Conservation (phyloP, 1,284 basidiomycete genomes). For the Vanrija humicola region DNA sequence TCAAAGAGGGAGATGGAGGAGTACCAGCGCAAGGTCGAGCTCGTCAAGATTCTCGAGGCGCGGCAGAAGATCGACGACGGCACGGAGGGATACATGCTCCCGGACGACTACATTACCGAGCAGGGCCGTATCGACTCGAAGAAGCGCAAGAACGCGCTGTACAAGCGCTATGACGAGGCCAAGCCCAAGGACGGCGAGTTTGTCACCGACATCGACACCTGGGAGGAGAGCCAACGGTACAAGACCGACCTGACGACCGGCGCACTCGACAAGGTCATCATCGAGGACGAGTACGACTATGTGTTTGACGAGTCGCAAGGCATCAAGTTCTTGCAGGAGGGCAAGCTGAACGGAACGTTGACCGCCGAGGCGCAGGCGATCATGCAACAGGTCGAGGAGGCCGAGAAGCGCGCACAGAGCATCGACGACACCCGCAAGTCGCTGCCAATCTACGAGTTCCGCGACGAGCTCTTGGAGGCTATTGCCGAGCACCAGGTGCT, state of each 20-base stretch:
- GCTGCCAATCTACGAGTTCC: conserved; percentile 81
- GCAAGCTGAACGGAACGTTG: conserved; percentile 69
- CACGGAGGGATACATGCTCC: conserved; percentile 87
- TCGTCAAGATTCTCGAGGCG: conserved; percentile 88
- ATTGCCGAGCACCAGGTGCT: conserved; percentile 86
- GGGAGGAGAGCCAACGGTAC: conserved; percentile 87
- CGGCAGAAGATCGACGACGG: conserved; percentile 89
- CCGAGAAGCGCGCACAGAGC: conserved; percentile 78
- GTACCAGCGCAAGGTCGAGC: conserved; percentile 86
- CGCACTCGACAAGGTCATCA: conserved; percentile 77
- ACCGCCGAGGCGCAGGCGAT: conserved; percentile 82
- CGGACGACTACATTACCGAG: conserved; percentile 96
- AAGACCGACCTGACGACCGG: conserved; percentile 85
- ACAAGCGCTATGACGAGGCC: conserved; percentile 90
- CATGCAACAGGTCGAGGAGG: conserved; percentile 83
- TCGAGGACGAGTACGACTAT: conserved; percentile 81
- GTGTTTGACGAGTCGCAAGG: conserved; percentile 98
- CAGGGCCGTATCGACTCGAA: conserved; percentile 98
- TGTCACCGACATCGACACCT: conserved; percentile 91
- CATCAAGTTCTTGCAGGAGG: conserved; percentile 90
- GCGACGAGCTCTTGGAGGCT: conserved; percentile 80
- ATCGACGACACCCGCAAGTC: conserved; percentile 90
- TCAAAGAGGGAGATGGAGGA: conserved; percentile 78
- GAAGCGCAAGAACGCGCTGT: conserved; percentile 89
- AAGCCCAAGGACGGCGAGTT: conserved; percentile 71